phyloP scores from a whole-genome alignment of 2,329 filamentous ascomycete genomes.

The Colletotrichum sp. region DNA sequence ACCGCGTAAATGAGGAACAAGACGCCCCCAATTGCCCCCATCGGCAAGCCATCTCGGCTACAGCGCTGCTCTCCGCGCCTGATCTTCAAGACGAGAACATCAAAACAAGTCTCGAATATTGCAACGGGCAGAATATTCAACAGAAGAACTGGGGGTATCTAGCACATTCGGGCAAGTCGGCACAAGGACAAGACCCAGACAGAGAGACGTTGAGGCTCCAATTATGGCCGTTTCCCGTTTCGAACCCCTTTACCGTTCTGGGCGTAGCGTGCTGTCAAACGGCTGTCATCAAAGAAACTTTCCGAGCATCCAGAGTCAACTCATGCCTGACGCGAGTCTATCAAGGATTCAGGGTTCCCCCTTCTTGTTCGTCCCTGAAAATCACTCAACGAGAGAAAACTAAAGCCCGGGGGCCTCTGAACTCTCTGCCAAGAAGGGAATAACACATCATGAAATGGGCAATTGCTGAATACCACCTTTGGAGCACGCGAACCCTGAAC shows the following conservation, averaged over 20 bases:
- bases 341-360: neutral
- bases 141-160: neutral
- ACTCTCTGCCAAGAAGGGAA: neutral
- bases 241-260: neutral
- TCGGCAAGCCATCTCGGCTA: neutral
- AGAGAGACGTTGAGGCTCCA: neutral
- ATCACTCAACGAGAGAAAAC: neutral
- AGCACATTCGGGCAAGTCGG: neutral
- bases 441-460: neutral
- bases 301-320: neutral
- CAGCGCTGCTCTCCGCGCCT: neutral
- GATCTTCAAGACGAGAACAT: neutral
- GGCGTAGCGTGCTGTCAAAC: conserved; percentile 12
- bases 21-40: neutral
- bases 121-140: neutral
- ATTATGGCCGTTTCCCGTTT: neutral
- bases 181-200: neutral
- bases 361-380: neutral
- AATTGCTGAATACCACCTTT: neutral
- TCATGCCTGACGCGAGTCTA: neutral
- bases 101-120: neutral
- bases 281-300: neutral
- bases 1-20: neutral
- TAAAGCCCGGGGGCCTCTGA: neutral
- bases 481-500: neutral